Conservation (phyloP, 805 yeast species). For the Saturnispora dispora region DNA sequence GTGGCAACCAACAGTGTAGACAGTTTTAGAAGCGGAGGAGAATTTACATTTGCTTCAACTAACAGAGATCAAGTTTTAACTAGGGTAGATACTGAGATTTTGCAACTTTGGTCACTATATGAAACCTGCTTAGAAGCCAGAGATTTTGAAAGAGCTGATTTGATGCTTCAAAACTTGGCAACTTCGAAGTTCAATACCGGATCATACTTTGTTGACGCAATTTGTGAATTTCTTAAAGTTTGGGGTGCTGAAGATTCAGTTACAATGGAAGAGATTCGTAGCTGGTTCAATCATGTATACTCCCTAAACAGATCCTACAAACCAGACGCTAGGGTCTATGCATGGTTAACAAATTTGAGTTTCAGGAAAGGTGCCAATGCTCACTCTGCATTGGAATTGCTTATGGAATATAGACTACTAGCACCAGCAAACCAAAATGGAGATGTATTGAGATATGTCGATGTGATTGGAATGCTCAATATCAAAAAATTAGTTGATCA, state of each 20-base stretch:
- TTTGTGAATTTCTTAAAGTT: constrained; percentile 50
- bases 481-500: constrained; percentile 30
- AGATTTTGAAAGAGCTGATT: constrained; percentile 61
- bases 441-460: constrained; percentile 35
- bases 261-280: constrained; percentile 16
- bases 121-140: constrained; percentile 68
- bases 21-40: not conserved
- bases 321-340: constrained; percentile 23
- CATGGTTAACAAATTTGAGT: constrained; percentile 23
- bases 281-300: constrained; percentile 21
- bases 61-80: constrained; percentile 23
- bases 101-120: constrained; percentile 51
- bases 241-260: constrained; percentile 26
- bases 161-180: constrained; percentile 54
- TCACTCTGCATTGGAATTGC: constrained; percentile 12
- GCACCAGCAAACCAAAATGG: constrained; percentile 21
- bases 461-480: constrained; percentile 37
- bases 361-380: constrained; percentile 18
- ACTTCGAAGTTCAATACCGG: constrained; percentile 12
- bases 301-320: constrained; percentile 10
- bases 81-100: constrained; percentile 18
- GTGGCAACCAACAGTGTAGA: constrained; percentile 1
- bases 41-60: constrained; percentile 16
- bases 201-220: constrained; percentile 50
- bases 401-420: constrained; percentile 12